Percentiles rank a stretch among this genome's conserved stretches.
These are phyloP conservation scores for Xylaria sp. DNA, from an alignment of 2,329 filamentous ascomycete species.

Conservation along the genomic window DNA sequence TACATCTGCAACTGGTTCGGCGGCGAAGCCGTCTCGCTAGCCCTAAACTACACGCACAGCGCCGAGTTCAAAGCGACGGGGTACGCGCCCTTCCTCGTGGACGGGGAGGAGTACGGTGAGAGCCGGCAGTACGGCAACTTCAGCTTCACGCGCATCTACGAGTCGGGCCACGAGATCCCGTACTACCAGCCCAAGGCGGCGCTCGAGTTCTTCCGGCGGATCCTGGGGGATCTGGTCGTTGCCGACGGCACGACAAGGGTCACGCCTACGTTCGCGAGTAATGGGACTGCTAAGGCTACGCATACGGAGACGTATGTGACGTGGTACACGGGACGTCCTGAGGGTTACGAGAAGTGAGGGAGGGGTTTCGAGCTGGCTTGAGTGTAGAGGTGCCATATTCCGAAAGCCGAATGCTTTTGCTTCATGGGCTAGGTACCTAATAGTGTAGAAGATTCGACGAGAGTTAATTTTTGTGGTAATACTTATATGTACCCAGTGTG, in stretches of 20 bases:
- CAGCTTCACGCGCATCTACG: conserved; percentile 71
- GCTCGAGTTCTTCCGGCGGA: conserved; percentile 70
- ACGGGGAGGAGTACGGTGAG: conserved; percentile 75
- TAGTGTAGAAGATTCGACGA: background rate
- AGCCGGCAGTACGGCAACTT: conserved; percentile 81
- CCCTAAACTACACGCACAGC: conserved; percentile 65
- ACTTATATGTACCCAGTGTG: background rate
- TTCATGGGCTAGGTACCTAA: background rate
- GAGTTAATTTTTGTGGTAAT: background rate
- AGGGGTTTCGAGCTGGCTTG: too few relatives aligned
- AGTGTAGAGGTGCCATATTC: background rate
- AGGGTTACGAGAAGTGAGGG: conserved; percentile 35
- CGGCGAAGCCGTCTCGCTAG: conserved; percentile 77
- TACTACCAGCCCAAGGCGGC: conserved; percentile 71
- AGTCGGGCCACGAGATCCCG: conserved; percentile 72
- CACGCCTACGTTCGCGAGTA: conserved; percentile 62
- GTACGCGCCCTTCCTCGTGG: conserved; percentile 77
- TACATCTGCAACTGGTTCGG: conserved; percentile 77
- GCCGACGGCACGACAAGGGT: conserved; percentile 65
- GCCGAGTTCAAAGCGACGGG: conserved; percentile 72
- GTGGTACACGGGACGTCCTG: conserved; percentile 62
- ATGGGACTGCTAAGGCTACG: conserved; percentile 67
- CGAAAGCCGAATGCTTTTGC: background rate
- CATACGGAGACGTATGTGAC: conserved; percentile 65
- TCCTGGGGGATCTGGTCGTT: conserved; percentile 67